phyloP scores from a whole-genome alignment of 2,329 filamentous ascomycete species.

The Stemphylium vesicarium region DNA sequence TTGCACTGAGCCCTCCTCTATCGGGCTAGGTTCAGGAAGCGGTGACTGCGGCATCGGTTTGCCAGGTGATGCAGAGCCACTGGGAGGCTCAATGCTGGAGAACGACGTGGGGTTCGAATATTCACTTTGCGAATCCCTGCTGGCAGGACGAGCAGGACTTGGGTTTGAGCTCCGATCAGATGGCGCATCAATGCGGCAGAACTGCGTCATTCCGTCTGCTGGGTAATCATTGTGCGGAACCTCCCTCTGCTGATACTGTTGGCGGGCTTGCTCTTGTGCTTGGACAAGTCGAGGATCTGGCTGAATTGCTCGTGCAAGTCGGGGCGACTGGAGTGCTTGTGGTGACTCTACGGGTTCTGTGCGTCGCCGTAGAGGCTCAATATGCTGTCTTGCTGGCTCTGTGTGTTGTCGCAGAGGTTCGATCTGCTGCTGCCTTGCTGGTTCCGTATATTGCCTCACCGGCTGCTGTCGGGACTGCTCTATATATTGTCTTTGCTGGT shows the following conservation, averaged over 20 bases:
- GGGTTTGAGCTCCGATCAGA: conserved; percentile 73
- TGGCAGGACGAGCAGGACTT: conserved; percentile 76
- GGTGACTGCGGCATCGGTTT: conserved; percentile 58
- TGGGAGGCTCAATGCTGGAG: conserved; percentile 81
- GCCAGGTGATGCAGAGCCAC: conserved; percentile 73
- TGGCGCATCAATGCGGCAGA: conserved; percentile 78
- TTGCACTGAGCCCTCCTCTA: conserved; percentile 58
- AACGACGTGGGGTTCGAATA: conserved; percentile 88
- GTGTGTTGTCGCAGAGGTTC: conserved; percentile 7
- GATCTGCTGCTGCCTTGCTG: conserved; percentile 3
- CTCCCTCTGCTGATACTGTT: conserved; percentile 58
- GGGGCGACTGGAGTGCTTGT: conserved; percentile 16
- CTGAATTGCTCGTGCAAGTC: conserved; percentile 29
- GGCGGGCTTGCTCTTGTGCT: conserved; percentile 46
- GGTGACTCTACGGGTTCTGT: conserved; percentile 10
- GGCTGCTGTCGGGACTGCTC: conserved; percentile 10
- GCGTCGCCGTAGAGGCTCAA: conserved; percentile 6
- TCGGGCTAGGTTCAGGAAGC: conserved; percentile 29
- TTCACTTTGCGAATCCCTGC: conserved; percentile 88
- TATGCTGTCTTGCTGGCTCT: conserved; percentile 10
- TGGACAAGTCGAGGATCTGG: conserved; percentile 46
- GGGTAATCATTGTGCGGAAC: conserved; percentile 94
- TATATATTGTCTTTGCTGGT: conserved; percentile 7
- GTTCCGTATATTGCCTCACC: conserved; percentile 5
- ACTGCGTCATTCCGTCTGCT: conserved; percentile 95